A percentile compares a stretch with the other conserved stretches of the same genome.
Conservation (phyloP, 1,284 basidiomycete species). For the Amylostereum areolatum region DNA sequence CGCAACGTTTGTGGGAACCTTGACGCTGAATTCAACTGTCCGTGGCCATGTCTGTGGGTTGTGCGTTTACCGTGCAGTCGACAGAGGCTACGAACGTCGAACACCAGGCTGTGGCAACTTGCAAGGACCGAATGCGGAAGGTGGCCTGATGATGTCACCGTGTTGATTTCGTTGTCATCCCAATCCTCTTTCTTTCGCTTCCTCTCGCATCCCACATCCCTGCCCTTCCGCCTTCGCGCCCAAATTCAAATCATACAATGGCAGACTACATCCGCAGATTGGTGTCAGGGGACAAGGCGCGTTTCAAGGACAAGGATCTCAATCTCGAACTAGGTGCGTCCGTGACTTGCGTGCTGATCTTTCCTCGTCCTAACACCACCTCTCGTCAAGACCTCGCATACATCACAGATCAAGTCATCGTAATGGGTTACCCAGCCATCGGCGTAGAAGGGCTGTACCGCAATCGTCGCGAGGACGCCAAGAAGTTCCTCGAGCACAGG, state of each 20-base stretch:
- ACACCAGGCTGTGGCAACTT: no score
- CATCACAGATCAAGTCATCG: constrained; percentile 76
- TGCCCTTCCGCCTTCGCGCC: no score
- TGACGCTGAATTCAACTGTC: no score
- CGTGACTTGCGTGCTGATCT: background rate
- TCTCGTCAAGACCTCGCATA: constrained; percentile 66
- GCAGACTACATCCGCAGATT: constrained; percentile 56
- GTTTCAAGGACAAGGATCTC: constrained; percentile 67
- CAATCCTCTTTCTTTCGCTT: no score
- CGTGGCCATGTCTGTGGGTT: no score
- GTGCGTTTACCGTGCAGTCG: no score
- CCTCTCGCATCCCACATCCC: no score
- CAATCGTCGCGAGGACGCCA: constrained; percentile 74
- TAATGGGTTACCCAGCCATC: constrained; percentile 86
- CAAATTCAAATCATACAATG: constrained; percentile 29
- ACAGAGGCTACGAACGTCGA: no score
- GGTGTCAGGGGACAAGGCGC: constrained; percentile 73
- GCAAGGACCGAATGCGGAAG: no score
- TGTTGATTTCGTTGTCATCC: no score
- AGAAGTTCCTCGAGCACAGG: constrained; percentile 68
- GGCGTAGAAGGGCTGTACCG: constrained; percentile 81
- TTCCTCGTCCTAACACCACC: background rate
- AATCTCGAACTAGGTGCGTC: constrained; percentile 59
- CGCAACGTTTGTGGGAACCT: no score
- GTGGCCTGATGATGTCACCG: no score